Evolutionary conservation across 768 basidiomycete genomes (phyloP), one percentile per base, ranked within the genome.

Genomic region (Leucosporidium creatinivorum): DNA sequence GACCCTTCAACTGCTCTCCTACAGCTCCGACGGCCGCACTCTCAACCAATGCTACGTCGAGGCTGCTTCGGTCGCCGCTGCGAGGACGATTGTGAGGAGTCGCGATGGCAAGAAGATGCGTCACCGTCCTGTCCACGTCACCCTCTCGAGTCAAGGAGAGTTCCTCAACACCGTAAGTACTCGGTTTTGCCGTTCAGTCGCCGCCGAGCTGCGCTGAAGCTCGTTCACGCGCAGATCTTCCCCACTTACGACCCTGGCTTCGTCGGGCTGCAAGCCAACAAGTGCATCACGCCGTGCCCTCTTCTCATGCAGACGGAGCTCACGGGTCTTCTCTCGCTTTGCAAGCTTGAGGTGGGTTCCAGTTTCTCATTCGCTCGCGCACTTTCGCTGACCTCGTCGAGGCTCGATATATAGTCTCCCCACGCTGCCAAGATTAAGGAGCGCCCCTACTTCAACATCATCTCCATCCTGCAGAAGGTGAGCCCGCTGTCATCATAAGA

Each of bases 21-120:
- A 23, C 58, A 68, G 67, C 30, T 47, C 55, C 28, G 70, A 72
- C 52, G 70, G 67, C 13, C 60, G 70, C 26, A 68, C 70, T 8
- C 62, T 68, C 61, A 66, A 66, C 33, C 70, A 72, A 52, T 63
- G 63, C 33, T 72, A 68, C 58, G 36, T 72, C 67, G 70, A 72
- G 39, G 62, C 58, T 57, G 30, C 58, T 4, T 68, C 67, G 31
- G 28, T 59, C 48, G 47, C 54, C 10, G 65, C 61, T 1, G 70
- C 67, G 0, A 58, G 56, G 23, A 21, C 17, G 12, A 63, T 68
- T 55, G 70, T 72, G 19, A 67, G 70, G 39, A 9, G 25, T 30
- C 57, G 61, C 18, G 70, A 68, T 31, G 70, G 70, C 21, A 9
- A 51, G 33, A 60, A 59, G 44, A n/a, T 68, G 5, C 25, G 49